Evolutionary conservation across 306 rosid species (phyloP).

Genomic region (Sesbania bispinosa): DNA sequence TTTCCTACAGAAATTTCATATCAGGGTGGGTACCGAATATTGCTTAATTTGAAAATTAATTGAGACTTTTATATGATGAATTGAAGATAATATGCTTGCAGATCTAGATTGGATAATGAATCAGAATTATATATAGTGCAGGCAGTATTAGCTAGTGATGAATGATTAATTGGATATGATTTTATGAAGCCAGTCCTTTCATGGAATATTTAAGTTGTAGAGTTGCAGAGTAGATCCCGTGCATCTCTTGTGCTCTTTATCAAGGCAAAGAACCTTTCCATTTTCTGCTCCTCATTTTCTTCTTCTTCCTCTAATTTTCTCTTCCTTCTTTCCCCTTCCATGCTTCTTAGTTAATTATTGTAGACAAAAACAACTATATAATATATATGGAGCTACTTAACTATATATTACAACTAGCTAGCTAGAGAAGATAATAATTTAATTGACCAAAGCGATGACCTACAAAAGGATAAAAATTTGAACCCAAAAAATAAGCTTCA

Average conservation of each 20-base stretch:
- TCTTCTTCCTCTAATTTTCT: constrained; percentile 44
- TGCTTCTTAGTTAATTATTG: not conserved
- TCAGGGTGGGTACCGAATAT: too few relatives aligned
- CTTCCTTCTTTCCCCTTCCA: constrained; percentile 63
- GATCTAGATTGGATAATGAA: not conserved
- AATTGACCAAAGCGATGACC: too few relatives aligned
- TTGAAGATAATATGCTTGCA: not conserved
- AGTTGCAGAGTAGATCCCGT: constrained; percentile 31
- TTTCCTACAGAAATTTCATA: too few relatives aligned
- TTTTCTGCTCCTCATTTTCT: constrained; percentile 54
- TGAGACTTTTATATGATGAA: too few relatives aligned
- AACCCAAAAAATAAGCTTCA: not conserved
- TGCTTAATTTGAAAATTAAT: too few relatives aligned
- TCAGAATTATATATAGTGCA: not conserved
- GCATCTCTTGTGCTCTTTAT: constrained; percentile 58
- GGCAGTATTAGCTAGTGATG: not conserved
- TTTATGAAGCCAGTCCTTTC: not conserved
- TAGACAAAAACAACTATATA: too few relatives aligned
- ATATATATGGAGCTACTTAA: not conserved
- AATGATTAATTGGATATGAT: too few relatives aligned
- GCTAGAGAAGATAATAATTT: not conserved
- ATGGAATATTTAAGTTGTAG: too few relatives aligned
- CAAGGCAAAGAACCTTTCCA: constrained; percentile 70
- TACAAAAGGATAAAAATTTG: too few relatives aligned
- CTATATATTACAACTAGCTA: not conserved